A percentile compares a stretch with the other conserved stretches of the same genome.
Conservation (phyloP, 257 asterid species). For the Ocimum tenuiflorum region DNA sequence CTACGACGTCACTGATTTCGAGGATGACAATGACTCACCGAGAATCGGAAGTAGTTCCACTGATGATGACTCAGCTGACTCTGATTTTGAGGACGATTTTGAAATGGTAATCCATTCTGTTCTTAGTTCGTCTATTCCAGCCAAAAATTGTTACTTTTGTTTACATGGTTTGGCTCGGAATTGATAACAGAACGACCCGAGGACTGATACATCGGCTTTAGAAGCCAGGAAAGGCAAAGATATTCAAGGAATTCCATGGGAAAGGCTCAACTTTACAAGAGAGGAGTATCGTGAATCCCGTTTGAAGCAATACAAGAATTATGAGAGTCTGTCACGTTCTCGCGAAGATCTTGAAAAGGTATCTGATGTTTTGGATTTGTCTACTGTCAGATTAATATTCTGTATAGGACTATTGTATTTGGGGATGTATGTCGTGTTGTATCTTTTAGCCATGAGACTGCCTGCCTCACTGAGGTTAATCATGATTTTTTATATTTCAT, state of each 20-base stretch:
- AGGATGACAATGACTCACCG: slow-evolving; percentile 31
- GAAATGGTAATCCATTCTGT: slow-evolving; percentile 39
- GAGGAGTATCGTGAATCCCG: slow-evolving; percentile 68
- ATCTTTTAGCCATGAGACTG: neutral
- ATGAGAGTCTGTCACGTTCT: slow-evolving; percentile 49
- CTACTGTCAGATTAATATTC: neutral
- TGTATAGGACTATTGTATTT: neutral
- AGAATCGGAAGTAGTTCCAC: slow-evolving; percentile 20
- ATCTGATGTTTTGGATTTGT: neutral
- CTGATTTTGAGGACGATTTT: slow-evolving; percentile 64
- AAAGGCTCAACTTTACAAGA: slow-evolving; percentile 65
- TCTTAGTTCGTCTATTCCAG: neutral
- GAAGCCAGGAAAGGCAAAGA: slow-evolving; percentile 88
- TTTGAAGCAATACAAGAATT: slow-evolving; percentile 74
- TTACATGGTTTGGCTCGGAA: neutral
- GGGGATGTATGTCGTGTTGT: neutral
- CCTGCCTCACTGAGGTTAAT: neutral
- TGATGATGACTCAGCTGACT: slow-evolving; percentile 40
- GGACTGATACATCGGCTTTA: slow-evolving; percentile 67
- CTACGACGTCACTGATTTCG: slow-evolving; percentile 37
- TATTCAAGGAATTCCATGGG: slow-evolving; percentile 98
- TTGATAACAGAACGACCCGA: slow-evolving; percentile 38
- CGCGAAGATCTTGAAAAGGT: slow-evolving; percentile 54
- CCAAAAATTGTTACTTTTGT: neutral
- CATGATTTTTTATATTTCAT: slow-evolving; percentile 4